phyloP scores from a whole-genome alignment of 1,284 basidiomycete genomes.

The Microbotryum silenes-acaulis region DNA sequence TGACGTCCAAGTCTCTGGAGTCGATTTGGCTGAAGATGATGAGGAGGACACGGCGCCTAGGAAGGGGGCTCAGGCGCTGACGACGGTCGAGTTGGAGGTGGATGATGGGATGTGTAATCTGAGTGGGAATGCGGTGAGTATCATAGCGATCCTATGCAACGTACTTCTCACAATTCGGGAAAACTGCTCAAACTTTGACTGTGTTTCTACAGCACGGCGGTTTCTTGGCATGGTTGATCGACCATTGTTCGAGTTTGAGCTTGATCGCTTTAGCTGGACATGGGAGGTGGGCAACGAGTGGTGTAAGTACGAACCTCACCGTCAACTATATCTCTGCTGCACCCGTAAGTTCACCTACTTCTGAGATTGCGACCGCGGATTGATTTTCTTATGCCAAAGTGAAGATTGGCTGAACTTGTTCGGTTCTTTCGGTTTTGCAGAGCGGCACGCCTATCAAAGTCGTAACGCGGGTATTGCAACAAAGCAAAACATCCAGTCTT shows the following conservation, averaged over 20 bases:
- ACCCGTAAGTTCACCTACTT: conserved; percentile 12
- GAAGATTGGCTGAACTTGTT: neutral
- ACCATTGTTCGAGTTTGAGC: conserved; percentile 18
- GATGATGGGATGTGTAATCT: no score
- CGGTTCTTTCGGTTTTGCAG: neutral
- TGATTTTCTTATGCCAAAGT: no score
- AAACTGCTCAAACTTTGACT: no score
- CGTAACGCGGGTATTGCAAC: conserved; percentile 19
- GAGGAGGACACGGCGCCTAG: no score
- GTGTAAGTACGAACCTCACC: conserved; percentile 21
- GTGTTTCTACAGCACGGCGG: conserved; percentile 15
- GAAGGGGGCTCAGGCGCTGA: no score
- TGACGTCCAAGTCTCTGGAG: no score
- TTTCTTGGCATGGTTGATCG: conserved; percentile 26
- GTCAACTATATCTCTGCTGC: conserved; percentile 19
- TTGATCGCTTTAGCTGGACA: conserved; percentile 13
- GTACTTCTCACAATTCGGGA: no score
- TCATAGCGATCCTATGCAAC: no score
- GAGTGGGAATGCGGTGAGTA: no score
- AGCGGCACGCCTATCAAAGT: conserved; percentile 13
- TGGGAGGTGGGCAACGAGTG: conserved; percentile 20
- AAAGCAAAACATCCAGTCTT: conserved; percentile 10
- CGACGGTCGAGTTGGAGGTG: no score
- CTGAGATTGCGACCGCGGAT: neutral
- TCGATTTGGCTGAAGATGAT: no score